A percentile compares a stretch with the other conserved stretches of the same genome.
These are phyloP conservation scores for Komagataella mondaviorum DNA, from an alignment of 805 yeast species.

Conservation along the genomic window DNA sequence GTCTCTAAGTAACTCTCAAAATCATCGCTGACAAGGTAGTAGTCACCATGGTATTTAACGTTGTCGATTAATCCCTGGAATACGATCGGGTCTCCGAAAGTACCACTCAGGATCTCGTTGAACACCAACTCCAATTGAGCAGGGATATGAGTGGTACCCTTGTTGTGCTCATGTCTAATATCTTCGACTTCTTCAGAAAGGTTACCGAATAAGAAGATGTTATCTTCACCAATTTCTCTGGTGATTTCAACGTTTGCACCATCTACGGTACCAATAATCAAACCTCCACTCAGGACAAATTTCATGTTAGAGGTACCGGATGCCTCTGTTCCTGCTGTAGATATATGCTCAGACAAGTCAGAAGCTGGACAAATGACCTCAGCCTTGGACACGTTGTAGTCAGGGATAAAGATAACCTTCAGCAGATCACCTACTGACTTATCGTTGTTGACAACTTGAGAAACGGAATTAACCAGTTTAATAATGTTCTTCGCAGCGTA, in stretches of 20 bases:
- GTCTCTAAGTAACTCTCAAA: constrained; percentile 80
- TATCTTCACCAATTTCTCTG: constrained; percentile 86
- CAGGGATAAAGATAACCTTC: constrained; percentile 82
- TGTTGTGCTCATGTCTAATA: constrained; percentile 61
- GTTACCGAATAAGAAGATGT: constrained; percentile 84
- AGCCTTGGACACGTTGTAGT: constrained; percentile 89
- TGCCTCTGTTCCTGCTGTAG: constrained; percentile 96
- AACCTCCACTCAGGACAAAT: constrained; percentile 87
- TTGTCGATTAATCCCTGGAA: constrained; percentile 58
- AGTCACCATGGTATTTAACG: constrained; percentile 64
- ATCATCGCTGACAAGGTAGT: constrained; percentile 80
- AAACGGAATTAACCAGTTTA: constrained; percentile 72
- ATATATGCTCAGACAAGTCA: constrained; percentile 84
- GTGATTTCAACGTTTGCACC: constrained; percentile 96
- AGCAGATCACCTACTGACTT: constrained; percentile 59
- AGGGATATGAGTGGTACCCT: constrained; percentile 46
- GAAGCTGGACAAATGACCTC: constrained; percentile 85
- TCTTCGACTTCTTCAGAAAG: constrained; percentile 84
- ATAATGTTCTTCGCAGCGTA: constrained; percentile 89
- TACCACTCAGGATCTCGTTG: constrained; percentile 48
- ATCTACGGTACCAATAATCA: constrained; percentile 89
- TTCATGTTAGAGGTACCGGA: constrained; percentile 96
- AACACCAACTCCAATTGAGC: constrained; percentile 50
- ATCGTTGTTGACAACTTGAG: constrained; percentile 70
- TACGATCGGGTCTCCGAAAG: constrained; percentile 57